Conservation (phyloP, 164 flowering plant genomes). For the Cinnamomum micranthum region DNA sequence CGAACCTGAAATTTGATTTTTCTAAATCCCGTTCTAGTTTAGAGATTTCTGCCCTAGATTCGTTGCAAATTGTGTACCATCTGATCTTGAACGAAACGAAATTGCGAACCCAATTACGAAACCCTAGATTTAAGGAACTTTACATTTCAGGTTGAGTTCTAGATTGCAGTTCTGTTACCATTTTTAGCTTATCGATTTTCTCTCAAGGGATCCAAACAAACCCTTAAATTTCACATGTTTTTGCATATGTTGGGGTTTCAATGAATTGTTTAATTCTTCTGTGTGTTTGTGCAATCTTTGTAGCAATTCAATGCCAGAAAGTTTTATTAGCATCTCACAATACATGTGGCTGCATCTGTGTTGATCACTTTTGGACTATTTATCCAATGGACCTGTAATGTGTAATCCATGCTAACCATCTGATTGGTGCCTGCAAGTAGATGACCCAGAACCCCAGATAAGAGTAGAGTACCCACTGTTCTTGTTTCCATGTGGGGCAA, state of each 20-base stretch:
- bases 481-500: not conserved
- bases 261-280: not conserved
- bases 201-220: not conserved
- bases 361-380: not conserved
- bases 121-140: too few species aligned
- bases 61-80: too few species aligned
- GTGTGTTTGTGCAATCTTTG: not conserved
- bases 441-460: not conserved
- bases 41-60: too few species aligned
- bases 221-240: not conserved
- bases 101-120: too few species aligned
- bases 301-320: too few species aligned
- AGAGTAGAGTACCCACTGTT: not conserved
- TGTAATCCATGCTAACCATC: not conserved
- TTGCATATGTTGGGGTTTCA: not conserved
- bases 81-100: too few species aligned
- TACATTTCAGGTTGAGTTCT: too few species aligned
- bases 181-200: too few species aligned
- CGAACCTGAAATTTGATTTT: too few species aligned
- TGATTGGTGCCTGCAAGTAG: not conserved
- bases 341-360: not conserved
- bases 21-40: too few species aligned
- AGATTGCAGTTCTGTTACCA: too few species aligned
- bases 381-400: not conserved
- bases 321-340: too few species aligned